Evolutionary conservation across 345 rosid species (phyloP), one percentile per base, ranked within the genome.

Genomic region (Litchi chinensis): DNA sequence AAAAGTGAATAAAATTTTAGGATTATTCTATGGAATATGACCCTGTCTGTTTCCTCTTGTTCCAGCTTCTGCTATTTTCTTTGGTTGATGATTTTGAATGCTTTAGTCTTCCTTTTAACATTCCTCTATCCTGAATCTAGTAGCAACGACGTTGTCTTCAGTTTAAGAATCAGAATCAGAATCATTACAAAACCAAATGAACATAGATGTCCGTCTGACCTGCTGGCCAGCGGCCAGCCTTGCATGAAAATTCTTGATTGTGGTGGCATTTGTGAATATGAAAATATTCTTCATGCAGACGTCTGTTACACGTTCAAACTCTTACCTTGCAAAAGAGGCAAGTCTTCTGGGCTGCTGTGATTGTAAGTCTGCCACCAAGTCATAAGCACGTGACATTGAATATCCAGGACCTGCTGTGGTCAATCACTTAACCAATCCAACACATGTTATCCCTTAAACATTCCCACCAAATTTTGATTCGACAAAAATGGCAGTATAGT

Each of bases 1-100:
- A 6, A 77, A 66, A 82, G 22, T 40, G 28, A 74, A 72, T 40
- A 74, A 73, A 76, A 2, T 37, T 52, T 11, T 13, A 60, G 32
- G 43, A 54, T 56, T 59, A 10, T 12, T 54, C 10, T 39, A 5
- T 21, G 39, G 8, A n/a, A 15, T 50, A 50, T 50, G 19, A 13
- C 52, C 40, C 21, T 59, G 65, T 50, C 37, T 32, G 3, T 24
- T 39, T 19, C 24, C 71, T 11, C 10, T 50, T 19, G 10, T 10
- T 24, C 46, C 44, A 26, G 21, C 16, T 26, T 5, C 10, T 40
- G 37, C 37, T 32, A 32, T 32, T 32, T 32, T 3, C 3, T 32
- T 2, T 32, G 37, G 37, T 32, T 2, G 37, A 32, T 32, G 37
- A 32, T 32, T 32, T 32, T 32, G 37, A 32, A 32, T 32, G 37